Evolutionary conservation across 1,284 basidiomycete genomes (phyloP).

Genomic region (Chiua sp.): DNA sequence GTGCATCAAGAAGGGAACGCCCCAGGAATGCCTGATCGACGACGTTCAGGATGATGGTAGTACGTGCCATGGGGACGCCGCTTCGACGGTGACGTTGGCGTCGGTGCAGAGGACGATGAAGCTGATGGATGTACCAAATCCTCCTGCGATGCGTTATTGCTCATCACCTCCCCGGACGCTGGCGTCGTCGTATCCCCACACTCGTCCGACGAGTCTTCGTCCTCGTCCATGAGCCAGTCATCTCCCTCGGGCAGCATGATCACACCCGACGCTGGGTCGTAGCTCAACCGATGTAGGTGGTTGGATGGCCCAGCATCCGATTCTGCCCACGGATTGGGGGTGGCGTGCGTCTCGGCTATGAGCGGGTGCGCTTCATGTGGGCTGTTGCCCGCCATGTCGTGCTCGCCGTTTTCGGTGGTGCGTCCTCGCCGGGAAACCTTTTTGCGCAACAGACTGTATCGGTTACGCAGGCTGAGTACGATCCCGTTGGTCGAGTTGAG

Average conservation of each 20-base stretch:
- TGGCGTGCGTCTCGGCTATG: slow-evolving; percentile 19
- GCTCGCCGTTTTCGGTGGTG: slow-evolving; percentile 18
- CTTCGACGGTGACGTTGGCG: slow-evolving; percentile 30
- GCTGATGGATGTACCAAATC: slow-evolving; percentile 8
- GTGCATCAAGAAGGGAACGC: slow-evolving; percentile 29
- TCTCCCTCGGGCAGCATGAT: slow-evolving; percentile 83
- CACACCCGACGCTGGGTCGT: slow-evolving; percentile 80
- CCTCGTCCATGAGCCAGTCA: slow-evolving; percentile 63
- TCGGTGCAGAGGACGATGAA: not conserved
- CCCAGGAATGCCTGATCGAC: slow-evolving; percentile 30
- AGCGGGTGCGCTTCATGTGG: slow-evolving; percentile 17
- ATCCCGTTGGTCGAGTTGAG: slow-evolving; percentile 63
- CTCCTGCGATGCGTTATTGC: slow-evolving; percentile 28
- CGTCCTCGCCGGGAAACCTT: slow-evolving; percentile 31
- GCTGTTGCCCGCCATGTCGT: not conserved
- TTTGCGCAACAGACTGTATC: slow-evolving; percentile 56
- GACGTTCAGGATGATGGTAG: slow-evolving; percentile 40
- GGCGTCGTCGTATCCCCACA: slow-evolving; percentile 29
- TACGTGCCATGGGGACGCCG: slow-evolving; percentile 34
- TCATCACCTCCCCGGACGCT: slow-evolving; percentile 17
- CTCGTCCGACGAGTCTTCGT: slow-evolving; percentile 43
- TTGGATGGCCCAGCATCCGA: slow-evolving; percentile 22
- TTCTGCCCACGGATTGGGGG: slow-evolving; percentile 64
- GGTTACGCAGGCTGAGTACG: slow-evolving; percentile 75
- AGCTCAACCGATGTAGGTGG: slow-evolving; percentile 67